phyloP scores from a whole-genome alignment of 306 rosid genomes.

The Sechiopsis laciniata region DNA sequence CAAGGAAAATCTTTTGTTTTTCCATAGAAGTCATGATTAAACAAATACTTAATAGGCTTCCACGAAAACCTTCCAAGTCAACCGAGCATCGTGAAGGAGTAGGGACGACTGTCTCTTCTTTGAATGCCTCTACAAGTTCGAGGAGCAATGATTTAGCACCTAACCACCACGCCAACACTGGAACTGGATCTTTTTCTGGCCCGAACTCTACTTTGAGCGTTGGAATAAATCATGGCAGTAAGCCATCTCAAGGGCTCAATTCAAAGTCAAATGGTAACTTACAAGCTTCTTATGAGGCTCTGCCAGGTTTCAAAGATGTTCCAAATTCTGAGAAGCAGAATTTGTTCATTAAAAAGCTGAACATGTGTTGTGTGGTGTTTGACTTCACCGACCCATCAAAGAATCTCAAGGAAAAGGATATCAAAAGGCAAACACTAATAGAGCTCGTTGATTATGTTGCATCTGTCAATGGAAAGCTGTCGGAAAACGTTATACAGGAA shows the following conservation, averaged over 20 bases:
- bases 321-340: slow-evolving; percentile 80
- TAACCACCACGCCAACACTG: slow-evolving; percentile 41
- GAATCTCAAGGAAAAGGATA: slow-evolving; percentile 73
- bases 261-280: slow-evolving; percentile 66
- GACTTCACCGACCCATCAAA: slow-evolving; percentile 79
- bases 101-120: slow-evolving; percentile 53
- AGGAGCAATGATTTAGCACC: slow-evolving; percentile 43
- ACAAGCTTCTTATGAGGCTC: slow-evolving; percentile 53
- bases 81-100: slow-evolving; percentile 76
- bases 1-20: slow-evolving; percentile 28
- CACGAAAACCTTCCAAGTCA: slow-evolving; percentile 76
- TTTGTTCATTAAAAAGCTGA: slow-evolving; percentile 71
- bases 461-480: slow-evolving; percentile 64
- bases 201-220: slow-evolving; percentile 40
- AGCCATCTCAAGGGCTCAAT: slow-evolving; percentile 48
- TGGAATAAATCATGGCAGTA: slow-evolving; percentile 54
- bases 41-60: slow-evolving; percentile 78
- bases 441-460: slow-evolving; percentile 93
- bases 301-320: slow-evolving; percentile 82
- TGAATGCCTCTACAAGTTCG: slow-evolving; percentile 50
- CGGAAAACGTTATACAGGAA: slow-evolving; percentile 76
- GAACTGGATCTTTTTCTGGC: slow-evolving; percentile 41
- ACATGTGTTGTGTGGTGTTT: slow-evolving; percentile 70
- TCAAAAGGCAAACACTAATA: slow-evolving; percentile 76
- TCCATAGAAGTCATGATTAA: slow-evolving; percentile 70